phyloP scores from a whole-genome alignment of 2,329 filamentous ascomycete species.

The Ambrosiella xylebori region DNA sequence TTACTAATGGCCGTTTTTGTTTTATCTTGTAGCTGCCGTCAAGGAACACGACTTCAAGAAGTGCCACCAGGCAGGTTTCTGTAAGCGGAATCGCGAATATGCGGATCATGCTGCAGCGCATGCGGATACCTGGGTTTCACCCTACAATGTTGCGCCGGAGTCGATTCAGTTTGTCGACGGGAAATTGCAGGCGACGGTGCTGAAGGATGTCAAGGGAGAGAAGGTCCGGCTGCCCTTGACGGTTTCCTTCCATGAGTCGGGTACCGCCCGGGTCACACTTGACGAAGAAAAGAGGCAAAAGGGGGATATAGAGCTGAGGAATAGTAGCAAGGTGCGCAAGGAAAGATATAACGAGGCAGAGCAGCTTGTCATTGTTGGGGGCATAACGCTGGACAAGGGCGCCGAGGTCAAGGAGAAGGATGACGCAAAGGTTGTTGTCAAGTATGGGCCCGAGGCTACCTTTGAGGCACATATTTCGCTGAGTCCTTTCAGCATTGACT shows the following conservation, averaged over 20 bases:
- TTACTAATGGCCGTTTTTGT: too few species aligned
- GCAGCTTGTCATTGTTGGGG: slow-evolving; percentile 73
- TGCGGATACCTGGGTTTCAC: slow-evolving; percentile 55
- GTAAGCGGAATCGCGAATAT: slow-evolving; percentile 80
- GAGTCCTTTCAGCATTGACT: slow-evolving; percentile 69
- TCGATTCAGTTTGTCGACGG: slow-evolving; percentile 65
- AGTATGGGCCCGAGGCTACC: slow-evolving; percentile 58
- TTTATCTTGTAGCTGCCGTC: slow-evolving; percentile 44
- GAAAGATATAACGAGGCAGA: slow-evolving; percentile 88
- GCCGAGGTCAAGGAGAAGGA: slow-evolving; percentile 51
- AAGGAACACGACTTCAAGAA: slow-evolving; percentile 98
- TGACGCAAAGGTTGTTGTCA: slow-evolving; percentile 51
- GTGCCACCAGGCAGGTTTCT: slow-evolving; percentile 91
- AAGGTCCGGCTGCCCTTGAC: slow-evolving; percentile 66
- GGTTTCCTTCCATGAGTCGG: slow-evolving; percentile 77
- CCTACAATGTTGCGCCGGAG: slow-evolving; percentile 58
- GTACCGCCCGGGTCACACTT: slow-evolving; percentile 68
- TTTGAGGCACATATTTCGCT: slow-evolving; percentile 76
- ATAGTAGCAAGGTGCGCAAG: slow-evolving; percentile 70
- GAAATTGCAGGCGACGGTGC: slow-evolving; percentile 59
- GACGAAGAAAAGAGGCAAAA: slow-evolving; percentile 85
- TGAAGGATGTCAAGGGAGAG: slow-evolving; percentile 53
- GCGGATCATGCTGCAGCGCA: slow-evolving; percentile 57
- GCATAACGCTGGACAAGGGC: slow-evolving; percentile 52
- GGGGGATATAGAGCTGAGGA: slow-evolving; percentile 72